Base-by-base conservation (phyloP, 1,284 basidiomycete genomes). In the Tetrapyrgos nigripes region DNA sequence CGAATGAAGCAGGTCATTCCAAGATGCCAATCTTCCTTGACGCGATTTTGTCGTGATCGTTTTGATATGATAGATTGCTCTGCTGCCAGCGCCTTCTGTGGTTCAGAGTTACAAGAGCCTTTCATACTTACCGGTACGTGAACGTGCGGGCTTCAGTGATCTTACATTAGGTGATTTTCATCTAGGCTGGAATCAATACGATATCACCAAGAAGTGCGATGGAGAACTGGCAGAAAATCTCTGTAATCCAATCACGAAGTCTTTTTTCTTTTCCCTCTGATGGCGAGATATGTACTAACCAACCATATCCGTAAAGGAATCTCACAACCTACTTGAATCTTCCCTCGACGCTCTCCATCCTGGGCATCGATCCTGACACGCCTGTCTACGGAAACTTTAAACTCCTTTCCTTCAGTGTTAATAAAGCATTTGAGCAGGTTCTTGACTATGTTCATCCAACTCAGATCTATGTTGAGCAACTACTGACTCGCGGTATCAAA, bases 401-500 rank as follows among this genome's bases (percentile, higher is more conserved):
- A 4, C 73, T 77, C 26, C 86, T 84, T 71, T 78, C 76, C 37
- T 23, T 60, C 50, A 64, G 66, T 1, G 83, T 92, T 19, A 63
- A 66, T 2, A 1, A 10, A 1, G 78, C 75, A 0, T 89, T 88
- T 64, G 11, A 3, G 5, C 44, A 23, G 0, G 63, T 73, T 11
- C 68, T 74, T 33, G 87, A 89, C 64, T 48, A 58, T 11, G 66
- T 73, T 44, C 82, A 80, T 60, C 68, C 74, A 3, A 81, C 81
- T 0, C 72, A 77, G 64, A 72, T 82, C 46, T 87, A 94, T 67
- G 79, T 94, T 56, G 81, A 83, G 1, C 86, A 79, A 2, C 80
- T 96, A 31, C 83, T 95, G 23, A 92, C 94, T 67, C 83, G 91
- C 26, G 87, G 85, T 1, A 77, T 96, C 27, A 77, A 83, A 6